Percentiles rank a stretch among this genome's conserved stretches.
These are phyloP conservation scores for Hypoxylon rickii DNA, from an alignment of 495 filamentous ascomycete genomes.

Conservation along the genomic window DNA sequence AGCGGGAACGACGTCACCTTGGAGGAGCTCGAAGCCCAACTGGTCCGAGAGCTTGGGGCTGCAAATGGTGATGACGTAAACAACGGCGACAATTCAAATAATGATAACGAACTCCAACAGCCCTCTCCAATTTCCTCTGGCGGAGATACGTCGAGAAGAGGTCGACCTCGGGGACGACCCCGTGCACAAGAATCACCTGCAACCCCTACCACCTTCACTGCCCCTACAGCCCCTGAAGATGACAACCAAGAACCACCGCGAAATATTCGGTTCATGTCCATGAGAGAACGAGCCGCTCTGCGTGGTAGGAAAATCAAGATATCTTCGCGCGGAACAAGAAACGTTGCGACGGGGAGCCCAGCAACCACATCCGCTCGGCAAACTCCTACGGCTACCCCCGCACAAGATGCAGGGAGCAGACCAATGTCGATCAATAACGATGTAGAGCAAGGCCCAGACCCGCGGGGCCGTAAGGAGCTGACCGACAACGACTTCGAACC, in stretches of 20 bases:
- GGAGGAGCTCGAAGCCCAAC: conserved; percentile 36
- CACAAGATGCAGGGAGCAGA: neutral
- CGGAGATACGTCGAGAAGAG: conserved; percentile 18
- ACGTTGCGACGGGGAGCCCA: conserved; percentile 13
- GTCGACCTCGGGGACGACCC: conserved; percentile 21
- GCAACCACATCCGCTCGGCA: conserved; percentile 19
- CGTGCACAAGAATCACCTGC: conserved; percentile 8
- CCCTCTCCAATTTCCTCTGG: conserved; percentile 2
- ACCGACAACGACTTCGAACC: conserved; percentile 45
- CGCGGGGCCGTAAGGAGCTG: conserved; percentile 24
- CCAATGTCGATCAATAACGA: conserved; percentile 23
- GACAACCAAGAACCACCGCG: conserved; percentile 13
- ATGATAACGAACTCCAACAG: conserved; percentile 5
- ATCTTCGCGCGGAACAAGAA: conserved; percentile 30
- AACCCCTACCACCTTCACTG: too few species aligned
- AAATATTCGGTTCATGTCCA: conserved; percentile 43
- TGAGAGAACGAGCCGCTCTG: conserved; percentile 51
- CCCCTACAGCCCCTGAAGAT: neutral
- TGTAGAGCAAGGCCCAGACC: too few species aligned
- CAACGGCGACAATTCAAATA: neutral
- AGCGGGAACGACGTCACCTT: conserved; percentile 25
- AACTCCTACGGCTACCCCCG: conserved; percentile 7
- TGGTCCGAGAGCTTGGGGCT: conserved; percentile 29
- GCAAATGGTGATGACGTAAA: too few species aligned
- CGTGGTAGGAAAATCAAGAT: conserved; percentile 53